Evolutionary conservation across 2,329 filamentous ascomycete species (phyloP).

Genomic region (Lecanosticta acicola): DNA sequence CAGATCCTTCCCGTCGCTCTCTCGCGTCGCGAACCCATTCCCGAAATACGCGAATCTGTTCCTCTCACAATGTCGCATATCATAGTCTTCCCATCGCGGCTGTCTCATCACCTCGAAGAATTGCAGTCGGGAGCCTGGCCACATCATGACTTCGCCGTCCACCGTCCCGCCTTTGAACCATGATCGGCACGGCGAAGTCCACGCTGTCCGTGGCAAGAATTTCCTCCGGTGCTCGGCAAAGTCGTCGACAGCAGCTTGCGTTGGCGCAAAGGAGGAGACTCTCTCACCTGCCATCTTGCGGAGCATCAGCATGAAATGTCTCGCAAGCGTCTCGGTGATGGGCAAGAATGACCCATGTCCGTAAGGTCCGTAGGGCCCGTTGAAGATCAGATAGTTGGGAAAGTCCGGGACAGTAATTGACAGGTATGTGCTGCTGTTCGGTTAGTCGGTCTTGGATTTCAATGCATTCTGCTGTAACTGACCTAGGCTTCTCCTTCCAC

Average conservation of each 20-base stretch:
- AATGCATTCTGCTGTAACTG: slow-evolving; percentile 31
- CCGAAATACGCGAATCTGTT: slow-evolving; percentile 39
- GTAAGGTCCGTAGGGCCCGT: slow-evolving; percentile 33
- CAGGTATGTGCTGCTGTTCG: slow-evolving; percentile 21
- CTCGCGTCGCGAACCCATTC: slow-evolving; percentile 37
- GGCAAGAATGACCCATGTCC: slow-evolving; percentile 30
- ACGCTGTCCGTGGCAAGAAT: too few relatives aligned
- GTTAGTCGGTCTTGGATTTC: slow-evolving; percentile 22
- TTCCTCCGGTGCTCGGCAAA: slow-evolving; percentile 28
- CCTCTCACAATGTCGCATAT: slow-evolving; percentile 35
- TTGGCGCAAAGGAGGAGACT: slow-evolving; percentile 3
- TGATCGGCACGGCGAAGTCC: too few relatives aligned
- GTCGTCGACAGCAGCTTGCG: slow-evolving; percentile 27
- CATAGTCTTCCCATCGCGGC: slow-evolving; percentile 37
- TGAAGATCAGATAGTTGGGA: slow-evolving; percentile 26
- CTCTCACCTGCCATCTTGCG: slow-evolving; percentile 1
- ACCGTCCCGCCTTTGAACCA: too few relatives aligned
- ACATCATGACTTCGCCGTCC: too few relatives aligned
- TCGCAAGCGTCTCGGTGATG: slow-evolving; percentile 5
- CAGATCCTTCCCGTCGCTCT: slow-evolving; percentile 42
- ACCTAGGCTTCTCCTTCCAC: too few relatives aligned
- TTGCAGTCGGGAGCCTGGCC: neutral
- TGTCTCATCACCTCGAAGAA: neutral
- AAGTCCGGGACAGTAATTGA: slow-evolving; percentile 5
- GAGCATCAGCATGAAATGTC: slow-evolving; percentile 7